Percentiles rank a stretch among this genome's conserved stretches.
Evolutionary conservation across 805 yeast species (phyloP).

Genomic region (Suhomyces sp.): DNA sequence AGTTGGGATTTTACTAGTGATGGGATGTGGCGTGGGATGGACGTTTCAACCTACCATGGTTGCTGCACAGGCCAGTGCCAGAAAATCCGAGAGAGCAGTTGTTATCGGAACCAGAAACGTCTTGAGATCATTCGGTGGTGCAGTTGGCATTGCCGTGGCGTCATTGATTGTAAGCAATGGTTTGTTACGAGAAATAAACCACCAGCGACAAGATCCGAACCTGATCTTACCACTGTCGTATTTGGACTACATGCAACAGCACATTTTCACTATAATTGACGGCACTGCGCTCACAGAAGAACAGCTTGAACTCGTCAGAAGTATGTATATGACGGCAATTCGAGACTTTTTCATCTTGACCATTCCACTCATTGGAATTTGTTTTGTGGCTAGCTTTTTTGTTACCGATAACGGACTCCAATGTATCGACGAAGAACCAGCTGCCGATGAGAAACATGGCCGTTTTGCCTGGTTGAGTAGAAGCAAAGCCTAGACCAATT

Average conservation of each 20-base stretch:
- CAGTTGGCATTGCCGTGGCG: slow-evolving; percentile 30
- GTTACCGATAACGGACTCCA: slow-evolving; percentile 36
- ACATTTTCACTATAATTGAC: slow-evolving; percentile 26
- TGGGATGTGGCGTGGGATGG: slow-evolving; percentile 22
- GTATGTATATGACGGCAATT: slow-evolving; percentile 32
- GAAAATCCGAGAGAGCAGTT: slow-evolving; percentile 32
- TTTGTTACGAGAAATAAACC: slow-evolving; percentile 17
- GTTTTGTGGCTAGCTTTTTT: slow-evolving; percentile 29
- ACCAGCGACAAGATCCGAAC: slow-evolving; percentile 3
- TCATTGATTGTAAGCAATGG: slow-evolving; percentile 29
- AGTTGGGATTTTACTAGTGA: slow-evolving; percentile 16
- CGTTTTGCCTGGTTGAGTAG: neutral
- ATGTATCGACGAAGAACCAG: slow-evolving; percentile 31
- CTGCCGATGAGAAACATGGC: neutral
- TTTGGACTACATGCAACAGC: slow-evolving; percentile 21
- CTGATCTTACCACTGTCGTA: slow-evolving; percentile 6
- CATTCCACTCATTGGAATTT: slow-evolving; percentile 33
- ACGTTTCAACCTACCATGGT: slow-evolving; percentile 27
- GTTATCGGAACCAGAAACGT: slow-evolving; percentile 34
- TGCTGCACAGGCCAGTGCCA: slow-evolving; percentile 27
- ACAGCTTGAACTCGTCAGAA: slow-evolving; percentile 22
- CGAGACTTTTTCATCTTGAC: slow-evolving; percentile 32
- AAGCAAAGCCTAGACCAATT: neutral
- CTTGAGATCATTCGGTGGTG: slow-evolving; percentile 34
- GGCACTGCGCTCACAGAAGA: slow-evolving; percentile 12